Base-by-base conservation (phyloP, 345 rosid genomes). In the Psidium friedrichsthalianum region DNA sequence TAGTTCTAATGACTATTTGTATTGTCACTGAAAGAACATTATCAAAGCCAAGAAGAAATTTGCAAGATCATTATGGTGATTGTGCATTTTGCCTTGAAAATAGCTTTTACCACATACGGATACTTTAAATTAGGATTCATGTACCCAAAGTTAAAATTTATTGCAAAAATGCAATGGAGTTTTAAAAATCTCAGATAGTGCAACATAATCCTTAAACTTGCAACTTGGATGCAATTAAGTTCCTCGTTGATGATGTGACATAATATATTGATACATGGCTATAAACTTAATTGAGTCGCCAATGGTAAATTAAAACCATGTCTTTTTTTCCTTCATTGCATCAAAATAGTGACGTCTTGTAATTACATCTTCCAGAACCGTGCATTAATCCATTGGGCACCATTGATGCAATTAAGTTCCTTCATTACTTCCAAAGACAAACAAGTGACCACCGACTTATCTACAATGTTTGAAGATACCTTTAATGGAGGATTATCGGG, bases 401-500 rank as follows among this genome's bases (percentile, higher is more conserved):
- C 44, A n/a, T n/a, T n/a, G n/a, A n/a, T n/a, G n/a, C n/a, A n/a
- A n/a, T n/a, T n/a, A n/a, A n/a, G n/a, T n/a, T n/a, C n/a, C n/a
- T n/a, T n/a, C n/a, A n/a, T n/a, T n/a, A n/a, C 1, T 16, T 32
- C 32, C 83, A 13, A 40, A 74, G 29, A 44, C 55, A 80, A 15
- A 81, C 83, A 47, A 24, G 78, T 44, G 24, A 32, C 59, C 16
- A 15, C 14, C 84, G 2, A 82, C n/a, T 82, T 53, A 82, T 52
- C 57, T 24, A 22, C n/a, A 83, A 44, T 58, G 29, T 24, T 59
- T 22, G 53, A 22, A 47, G 42, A 44, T 90, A 95, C 98, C 97
- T 95, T 94, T 47, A 97, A 92, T 13, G 98, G 98, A 91, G 99
- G 99, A 91, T 96, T 95, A 89, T 97, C 98, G 49, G 98, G 98